These are phyloP conservation scores for Tuber magnatum DNA, from an alignment of 495 filamentous ascomycete genomes.

Conservation along the genomic window DNA sequence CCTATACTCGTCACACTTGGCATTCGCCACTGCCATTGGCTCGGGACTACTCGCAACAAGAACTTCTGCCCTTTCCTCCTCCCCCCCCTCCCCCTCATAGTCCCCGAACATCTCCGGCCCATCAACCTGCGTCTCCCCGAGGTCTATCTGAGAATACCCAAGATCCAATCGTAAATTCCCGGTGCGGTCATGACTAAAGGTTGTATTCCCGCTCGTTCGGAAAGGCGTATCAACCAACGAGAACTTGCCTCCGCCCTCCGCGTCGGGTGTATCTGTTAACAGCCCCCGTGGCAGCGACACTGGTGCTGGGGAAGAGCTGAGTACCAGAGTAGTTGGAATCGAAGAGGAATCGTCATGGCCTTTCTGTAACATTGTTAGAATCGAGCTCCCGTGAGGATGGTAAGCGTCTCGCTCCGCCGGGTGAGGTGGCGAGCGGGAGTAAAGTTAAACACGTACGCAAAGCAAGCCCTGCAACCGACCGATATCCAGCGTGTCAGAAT, in stretches of 20 bases:
- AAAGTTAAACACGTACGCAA: constrained; percentile 14
- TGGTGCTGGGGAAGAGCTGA: constrained; percentile 21
- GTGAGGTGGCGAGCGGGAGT: not conserved
- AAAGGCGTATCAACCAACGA: constrained; percentile 4
- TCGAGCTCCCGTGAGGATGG: not conserved
- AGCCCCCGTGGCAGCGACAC: constrained; percentile 2
- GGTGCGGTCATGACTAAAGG: constrained; percentile 22
- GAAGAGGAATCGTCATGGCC: constrained; percentile 3
- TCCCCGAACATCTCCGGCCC: not conserved
- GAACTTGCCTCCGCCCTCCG: constrained; percentile 5
- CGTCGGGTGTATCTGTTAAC: not conserved
- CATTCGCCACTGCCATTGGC: not conserved
- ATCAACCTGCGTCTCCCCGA: constrained; percentile 35
- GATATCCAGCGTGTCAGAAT: constrained; percentile 15
- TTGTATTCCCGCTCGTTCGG: not conserved
- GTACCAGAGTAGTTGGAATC: constrained; percentile 22
- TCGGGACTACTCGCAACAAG: not conserved
- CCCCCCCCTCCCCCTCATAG: not conserved
- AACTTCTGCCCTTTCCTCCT: not conserved
- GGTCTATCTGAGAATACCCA: constrained; percentile 22
- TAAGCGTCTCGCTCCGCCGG: not conserved
- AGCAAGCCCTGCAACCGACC: constrained; percentile 17
- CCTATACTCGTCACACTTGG: not conserved
- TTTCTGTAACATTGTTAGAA: constrained; percentile 11
- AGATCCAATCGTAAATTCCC: constrained; percentile 24